Evolutionary conservation across 148 eudicot genomes (phyloP), one percentile per base, ranked within the genome.

Genomic region (Dianthus caryophyllus): DNA sequence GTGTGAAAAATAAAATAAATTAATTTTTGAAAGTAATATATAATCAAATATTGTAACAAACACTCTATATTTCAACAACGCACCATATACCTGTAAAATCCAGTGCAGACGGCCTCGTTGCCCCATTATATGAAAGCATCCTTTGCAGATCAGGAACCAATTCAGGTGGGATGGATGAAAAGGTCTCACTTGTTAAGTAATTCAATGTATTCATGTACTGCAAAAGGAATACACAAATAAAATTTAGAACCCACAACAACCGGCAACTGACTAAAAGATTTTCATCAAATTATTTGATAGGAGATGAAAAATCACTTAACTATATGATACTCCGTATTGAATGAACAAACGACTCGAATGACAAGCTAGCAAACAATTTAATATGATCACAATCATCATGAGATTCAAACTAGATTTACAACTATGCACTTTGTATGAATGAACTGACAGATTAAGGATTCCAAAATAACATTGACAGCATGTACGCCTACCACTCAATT

Each of bases 191-290:
- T 72, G 97, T 77, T 64, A 94, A 81, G 79, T 94, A 94, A 63
- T 77, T 86, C 78, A 94, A 74, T 60, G 73, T 86, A 80, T 94
- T 94, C 92, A 86, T 88, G 83, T 90, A 90, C 99, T 94, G 99
- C 84, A 68, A 75, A 47, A 77, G 57, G 56, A 74, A 76, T 51
- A 77, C 65, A 44, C 31, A 63, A 4, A 43, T 1, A 44, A 15
- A 44, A 15, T 13, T 44, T 15, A 63, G 17, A 22, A 58, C 36
- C 60, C 26, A 66, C 13, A 30, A 76, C 66, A 55, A 66, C 27
- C 50, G 43, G 48, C 43, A 44, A 41, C 48, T 20, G 26, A 57
- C 61, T 21, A 20, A 33, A 17, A 71, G 1, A 0, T 36, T 5
- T 29, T 31, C 24, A 68, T 46, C 20, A 38, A 36, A 69, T 15